phyloP scores from a whole-genome alignment of 495 filamentous ascomycete species.

The Articulospora tetracladia region DNA sequence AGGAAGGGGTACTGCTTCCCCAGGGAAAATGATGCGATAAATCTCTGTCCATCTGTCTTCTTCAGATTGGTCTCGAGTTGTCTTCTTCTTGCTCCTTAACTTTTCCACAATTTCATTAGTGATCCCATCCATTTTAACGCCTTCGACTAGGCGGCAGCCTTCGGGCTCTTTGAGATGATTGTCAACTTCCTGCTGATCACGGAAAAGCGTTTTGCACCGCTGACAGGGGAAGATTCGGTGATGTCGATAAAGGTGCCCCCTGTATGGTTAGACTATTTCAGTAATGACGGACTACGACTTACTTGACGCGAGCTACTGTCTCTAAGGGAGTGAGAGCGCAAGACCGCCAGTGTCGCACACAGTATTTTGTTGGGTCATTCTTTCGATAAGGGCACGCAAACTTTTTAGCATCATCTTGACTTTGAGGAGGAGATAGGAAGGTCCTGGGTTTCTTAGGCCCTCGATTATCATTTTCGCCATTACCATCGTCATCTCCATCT shows the following conservation, averaged over 20 bases:
- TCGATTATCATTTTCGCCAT: too few relatives aligned
- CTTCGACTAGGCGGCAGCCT: conserved; percentile 6
- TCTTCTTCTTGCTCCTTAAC: conserved; percentile 13
- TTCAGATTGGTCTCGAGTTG: conserved; percentile 2
- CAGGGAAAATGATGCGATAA: conserved; percentile 14
- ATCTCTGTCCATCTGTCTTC: conserved; percentile 21
- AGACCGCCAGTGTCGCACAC: background rate
- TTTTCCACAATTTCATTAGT: conserved; percentile 4
- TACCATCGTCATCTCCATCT: too few relatives aligned
- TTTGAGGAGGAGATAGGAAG: too few relatives aligned
- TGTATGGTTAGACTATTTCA: background rate
- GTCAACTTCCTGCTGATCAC: conserved; percentile 7
- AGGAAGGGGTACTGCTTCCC: conserved; percentile 11
- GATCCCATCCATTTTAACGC: conserved; percentile 7
- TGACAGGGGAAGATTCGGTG: conserved; percentile 9
- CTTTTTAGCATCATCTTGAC: too few relatives aligned
- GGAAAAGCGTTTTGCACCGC: conserved; percentile 12
- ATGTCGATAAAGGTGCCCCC: conserved; percentile 19
- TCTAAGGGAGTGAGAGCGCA: conserved; percentile 11
- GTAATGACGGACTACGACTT: background rate
- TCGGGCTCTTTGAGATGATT: conserved; percentile 5
- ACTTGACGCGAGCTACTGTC: conserved; percentile 17
- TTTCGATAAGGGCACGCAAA: conserved; percentile 21
- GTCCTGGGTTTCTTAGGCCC: too few relatives aligned
- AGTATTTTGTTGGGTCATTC: conserved; percentile 11